Conservation (phyloP, 1,284 basidiomycete species). For the Cutaneotrichosporon spelunceum region DNA sequence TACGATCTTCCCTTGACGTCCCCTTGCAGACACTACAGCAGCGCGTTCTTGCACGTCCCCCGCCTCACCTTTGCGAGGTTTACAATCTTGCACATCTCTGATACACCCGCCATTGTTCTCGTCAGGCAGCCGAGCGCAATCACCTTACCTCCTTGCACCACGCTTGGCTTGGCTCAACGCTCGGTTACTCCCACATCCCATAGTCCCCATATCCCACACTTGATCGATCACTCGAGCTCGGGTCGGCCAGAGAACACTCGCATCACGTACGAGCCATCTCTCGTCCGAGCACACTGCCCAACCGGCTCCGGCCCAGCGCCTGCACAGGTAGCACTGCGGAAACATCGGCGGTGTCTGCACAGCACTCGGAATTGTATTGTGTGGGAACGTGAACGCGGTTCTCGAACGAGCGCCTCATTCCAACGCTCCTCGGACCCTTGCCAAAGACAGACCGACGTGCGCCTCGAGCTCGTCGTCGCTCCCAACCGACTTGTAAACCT, state of each 20-base stretch:
- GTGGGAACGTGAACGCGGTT: not conserved
- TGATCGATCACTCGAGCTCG: not conserved
- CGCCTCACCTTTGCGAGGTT: not conserved
- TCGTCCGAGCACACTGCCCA: not conserved
- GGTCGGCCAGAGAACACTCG: not conserved
- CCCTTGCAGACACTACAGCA: no score
- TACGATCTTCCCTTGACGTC: not conserved
- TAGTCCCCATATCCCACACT: not conserved
- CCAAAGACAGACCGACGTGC: not conserved
- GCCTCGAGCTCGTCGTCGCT: not conserved
- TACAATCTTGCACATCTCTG: not conserved
- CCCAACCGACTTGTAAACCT: not conserved
- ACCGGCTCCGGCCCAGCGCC: not conserved
- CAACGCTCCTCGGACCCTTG: not conserved
- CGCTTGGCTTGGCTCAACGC: not conserved
- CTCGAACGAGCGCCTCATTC: slow-evolving; percentile 2
- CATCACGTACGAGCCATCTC: not conserved
- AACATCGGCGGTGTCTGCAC: not conserved
- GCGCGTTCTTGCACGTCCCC: no score
- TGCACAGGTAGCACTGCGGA: no score
- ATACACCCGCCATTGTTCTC: not conserved
- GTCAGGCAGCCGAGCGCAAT: not conserved
- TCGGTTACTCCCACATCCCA: not conserved
- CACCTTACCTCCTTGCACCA: not conserved
- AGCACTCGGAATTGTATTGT: not conserved